Percentiles rank a stretch among this genome's conserved stretches.
These are phyloP conservation scores for Drosera spatulata DNA, from an alignment of 179 eudicot species.

Conservation along the genomic window DNA sequence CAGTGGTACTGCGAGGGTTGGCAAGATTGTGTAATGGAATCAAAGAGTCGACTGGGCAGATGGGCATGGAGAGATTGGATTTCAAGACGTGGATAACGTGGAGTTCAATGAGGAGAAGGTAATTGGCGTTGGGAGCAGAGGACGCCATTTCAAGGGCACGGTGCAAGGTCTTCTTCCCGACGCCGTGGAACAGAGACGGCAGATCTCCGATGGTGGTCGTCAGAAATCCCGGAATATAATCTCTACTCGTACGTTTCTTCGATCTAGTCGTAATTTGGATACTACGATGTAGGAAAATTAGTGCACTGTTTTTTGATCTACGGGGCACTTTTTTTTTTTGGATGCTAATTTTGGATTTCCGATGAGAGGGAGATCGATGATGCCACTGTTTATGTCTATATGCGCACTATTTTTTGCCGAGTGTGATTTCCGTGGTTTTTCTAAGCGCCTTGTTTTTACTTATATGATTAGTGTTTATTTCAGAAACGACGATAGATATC, in stretches of 20 bases:
- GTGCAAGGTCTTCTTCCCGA: slow-evolving; percentile 3
- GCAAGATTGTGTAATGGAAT: slow-evolving; percentile 24
- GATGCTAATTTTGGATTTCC: too few relatives aligned
- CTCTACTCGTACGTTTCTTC: slow-evolving; percentile 31
- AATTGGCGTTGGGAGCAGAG: slow-evolving; percentile 21
- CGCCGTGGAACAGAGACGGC: slow-evolving; percentile 24
- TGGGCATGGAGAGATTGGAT: slow-evolving; percentile 14
- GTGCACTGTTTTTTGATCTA: too few relatives aligned
- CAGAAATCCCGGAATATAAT: slow-evolving; percentile 57
- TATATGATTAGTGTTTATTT: too few relatives aligned
- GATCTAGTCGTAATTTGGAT: slow-evolving; percentile 6
- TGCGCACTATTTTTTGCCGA: too few relatives aligned
- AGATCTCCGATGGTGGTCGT: slow-evolving; percentile 32
- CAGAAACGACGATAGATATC: too few relatives aligned
- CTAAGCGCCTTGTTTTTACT: too few relatives aligned
- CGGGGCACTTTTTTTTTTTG: too few relatives aligned
- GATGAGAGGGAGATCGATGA: too few relatives aligned
- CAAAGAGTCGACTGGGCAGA: slow-evolving; percentile 36
- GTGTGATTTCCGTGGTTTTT: too few relatives aligned
- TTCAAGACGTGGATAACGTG: slow-evolving; percentile 22
- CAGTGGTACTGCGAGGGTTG: neutral
- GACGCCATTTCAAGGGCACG: slow-evolving; percentile 10
- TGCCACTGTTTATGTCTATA: too few relatives aligned
- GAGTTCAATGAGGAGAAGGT: slow-evolving; percentile 33
- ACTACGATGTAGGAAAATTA: too few relatives aligned